phyloP scores from a whole-genome alignment of 2,329 filamentous ascomycete genomes.

The Byssochlamys sp. region DNA sequence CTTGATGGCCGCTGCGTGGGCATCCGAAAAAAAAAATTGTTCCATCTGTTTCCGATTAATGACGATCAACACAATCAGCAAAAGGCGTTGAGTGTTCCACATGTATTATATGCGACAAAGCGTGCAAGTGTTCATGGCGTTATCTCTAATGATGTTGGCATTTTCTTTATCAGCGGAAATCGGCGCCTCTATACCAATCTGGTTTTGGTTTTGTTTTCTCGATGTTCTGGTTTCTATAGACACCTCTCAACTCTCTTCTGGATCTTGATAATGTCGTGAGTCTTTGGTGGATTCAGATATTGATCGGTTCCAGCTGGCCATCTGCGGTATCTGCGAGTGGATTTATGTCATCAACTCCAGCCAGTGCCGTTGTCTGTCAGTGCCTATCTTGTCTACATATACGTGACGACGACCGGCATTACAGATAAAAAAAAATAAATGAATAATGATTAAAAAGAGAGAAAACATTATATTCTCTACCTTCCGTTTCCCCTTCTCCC shows the following conservation, averaged over 20 bases:
- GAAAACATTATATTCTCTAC: background rate
- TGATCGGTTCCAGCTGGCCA: constrained; percentile 11
- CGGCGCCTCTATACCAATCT: constrained; percentile 11
- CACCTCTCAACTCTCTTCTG: constrained; percentile 2
- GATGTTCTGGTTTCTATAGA: constrained; percentile 8
- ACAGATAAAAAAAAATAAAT: background rate
- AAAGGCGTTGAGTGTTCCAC: constrained; percentile 12
- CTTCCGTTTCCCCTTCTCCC: no score
- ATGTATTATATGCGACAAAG: constrained; percentile 14
- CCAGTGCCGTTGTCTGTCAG: background rate
- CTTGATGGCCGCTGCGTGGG: constrained; percentile 12
- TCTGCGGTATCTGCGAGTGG: constrained; percentile 1
- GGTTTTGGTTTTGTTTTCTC: constrained; percentile 5
- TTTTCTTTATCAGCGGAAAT: background rate
- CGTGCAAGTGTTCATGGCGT: constrained; percentile 12
- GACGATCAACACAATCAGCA: constrained; percentile 3
- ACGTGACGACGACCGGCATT: background rate
- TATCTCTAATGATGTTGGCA: constrained; percentile 3
- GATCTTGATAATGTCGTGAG: background rate
- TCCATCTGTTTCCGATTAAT: background rate
- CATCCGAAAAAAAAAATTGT: constrained; percentile 1
- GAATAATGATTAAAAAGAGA: background rate
- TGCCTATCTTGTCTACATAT: background rate
- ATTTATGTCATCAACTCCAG: background rate
- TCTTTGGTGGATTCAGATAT: background rate